Conservation (phyloP, 345 rosid species). For the Citrus medica region DNA sequence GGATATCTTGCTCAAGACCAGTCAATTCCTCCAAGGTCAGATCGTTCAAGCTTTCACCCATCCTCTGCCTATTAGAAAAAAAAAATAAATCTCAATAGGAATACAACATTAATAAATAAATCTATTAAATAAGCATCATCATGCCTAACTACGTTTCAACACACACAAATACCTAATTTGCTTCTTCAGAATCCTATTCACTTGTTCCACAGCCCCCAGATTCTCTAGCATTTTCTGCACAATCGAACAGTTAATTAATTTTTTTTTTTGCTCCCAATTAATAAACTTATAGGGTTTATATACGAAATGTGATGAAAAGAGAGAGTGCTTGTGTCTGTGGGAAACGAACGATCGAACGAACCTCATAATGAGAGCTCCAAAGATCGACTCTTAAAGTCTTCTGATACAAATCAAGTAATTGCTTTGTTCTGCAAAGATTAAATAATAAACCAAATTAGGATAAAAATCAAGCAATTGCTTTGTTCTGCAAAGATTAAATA, state of each 20-base stretch:
- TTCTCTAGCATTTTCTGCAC: slow-evolving; percentile 66
- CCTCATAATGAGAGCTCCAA: slow-evolving; percentile 77
- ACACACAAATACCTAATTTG: slow-evolving; percentile 50
- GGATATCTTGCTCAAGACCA: slow-evolving; percentile 57
- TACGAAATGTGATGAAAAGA: too few species aligned
- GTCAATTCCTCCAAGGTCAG: slow-evolving; percentile 43
- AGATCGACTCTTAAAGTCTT: slow-evolving; percentile 50
- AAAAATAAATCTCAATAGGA: too few species aligned
- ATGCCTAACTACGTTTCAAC: too few species aligned
- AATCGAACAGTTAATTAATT: not conserved
- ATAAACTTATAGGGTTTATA: too few species aligned
- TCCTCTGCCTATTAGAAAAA: slow-evolving; percentile 46
- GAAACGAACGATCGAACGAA: not conserved
- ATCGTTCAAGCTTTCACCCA: slow-evolving; percentile 60
- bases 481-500: slow-evolving; percentile 31
- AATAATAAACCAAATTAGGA: slow-evolving; percentile 19
- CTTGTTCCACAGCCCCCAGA: slow-evolving; percentile 54
- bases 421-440: slow-evolving; percentile 48
- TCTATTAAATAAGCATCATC: not conserved
- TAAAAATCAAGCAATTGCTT: slow-evolving; percentile 66
- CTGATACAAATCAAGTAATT: slow-evolving; percentile 66
- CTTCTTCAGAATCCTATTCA: slow-evolving; percentile 50
- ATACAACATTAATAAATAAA: too few species aligned
- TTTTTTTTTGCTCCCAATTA: too few species aligned
- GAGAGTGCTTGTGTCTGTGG: too few species aligned